Evolutionary conservation across 2,329 filamentous ascomycete species (phyloP), one percentile per base, ranked within the genome.

Genomic region (Alternaria sp.): DNA sequence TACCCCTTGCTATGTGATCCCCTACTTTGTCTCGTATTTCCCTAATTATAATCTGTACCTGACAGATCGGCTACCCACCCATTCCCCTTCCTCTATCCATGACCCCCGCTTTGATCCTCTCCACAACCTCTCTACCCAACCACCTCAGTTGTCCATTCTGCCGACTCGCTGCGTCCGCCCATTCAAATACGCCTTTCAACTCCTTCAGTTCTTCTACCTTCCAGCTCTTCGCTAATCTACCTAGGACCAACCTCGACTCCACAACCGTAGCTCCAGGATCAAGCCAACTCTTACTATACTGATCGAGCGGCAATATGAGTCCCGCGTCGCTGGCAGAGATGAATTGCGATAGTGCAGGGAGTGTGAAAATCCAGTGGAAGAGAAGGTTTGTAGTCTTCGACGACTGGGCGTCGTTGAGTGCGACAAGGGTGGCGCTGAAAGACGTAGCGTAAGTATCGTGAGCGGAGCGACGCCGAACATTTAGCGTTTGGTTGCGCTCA

Each of bases 391-490:
- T 63, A 0, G 69, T 72, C 54, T 73, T 76, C 0, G 66, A 66
- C 3, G 73, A 72, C 61, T 86, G 83, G 0, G 81, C 81, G 63
- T 89, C 87, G 57, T 91, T 91, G 28, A 96, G 83, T 0, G 91
- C 91, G 3, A 89, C 85, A 14, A 96, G 83, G 0, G 92, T 92
- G 0, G 91, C 89, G 5, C 87, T 84, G 75, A 97, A 96, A n/a
- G 84, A 78, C 0, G 84, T 85, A n/a, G 80, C 79, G 8, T 87
- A 85, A 7, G 84, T 85, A 66, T 91, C 90, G 24, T 74, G 67
- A 0, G 81, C 78, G 0, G 79, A 76, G n/a, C 93, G 87, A 16
- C 91, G 85, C 18, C 91, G 87, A 5, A 97, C 87, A 70, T 89
- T 89, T 42, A 97, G 81, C 1, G 87, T 91, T 68, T 96, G 92